Evolutionary conservation across 768 basidiomycete genomes (phyloP).

Genomic region (Pleurotus tuber-regium): DNA sequence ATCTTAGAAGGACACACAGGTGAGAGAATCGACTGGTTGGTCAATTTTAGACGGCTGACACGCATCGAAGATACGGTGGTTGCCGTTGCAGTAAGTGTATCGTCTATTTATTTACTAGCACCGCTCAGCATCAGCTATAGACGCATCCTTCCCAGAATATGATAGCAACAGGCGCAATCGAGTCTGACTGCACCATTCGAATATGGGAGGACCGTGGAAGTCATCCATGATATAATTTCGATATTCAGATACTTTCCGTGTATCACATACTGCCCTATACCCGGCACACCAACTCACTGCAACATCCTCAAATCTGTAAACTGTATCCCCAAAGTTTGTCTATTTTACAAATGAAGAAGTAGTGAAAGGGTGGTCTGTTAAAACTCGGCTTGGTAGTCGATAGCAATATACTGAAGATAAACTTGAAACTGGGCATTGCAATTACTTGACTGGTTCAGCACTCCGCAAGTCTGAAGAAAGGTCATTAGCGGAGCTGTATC

Average conservation of each 20-base stretch:
- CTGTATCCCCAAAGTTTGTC: constrained; percentile 2
- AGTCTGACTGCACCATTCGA: constrained; percentile 77
- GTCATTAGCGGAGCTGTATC: not conserved
- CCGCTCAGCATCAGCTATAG: constrained; percentile 32
- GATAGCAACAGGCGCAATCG: constrained; percentile 86
- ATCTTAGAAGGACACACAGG: constrained; percentile 74
- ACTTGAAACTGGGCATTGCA: constrained; percentile 3
- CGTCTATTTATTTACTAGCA: not conserved
- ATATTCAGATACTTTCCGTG: not conserved
- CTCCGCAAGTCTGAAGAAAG: constrained; percentile 48
- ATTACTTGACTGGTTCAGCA: constrained; percentile 56
- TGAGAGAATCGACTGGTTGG: constrained; percentile 24
- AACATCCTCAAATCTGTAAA: not conserved
- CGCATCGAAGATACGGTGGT: constrained; percentile 62
- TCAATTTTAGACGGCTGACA: not conserved
- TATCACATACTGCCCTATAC: not conserved
- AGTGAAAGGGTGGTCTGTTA: no score
- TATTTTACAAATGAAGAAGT: constrained; percentile 8
- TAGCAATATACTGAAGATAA: not conserved
- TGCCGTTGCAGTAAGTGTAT: constrained; percentile 63
- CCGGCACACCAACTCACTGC: no score
- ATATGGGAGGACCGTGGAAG: constrained; percentile 71
- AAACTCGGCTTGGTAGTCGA: not conserved
- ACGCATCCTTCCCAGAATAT: constrained; percentile 85
- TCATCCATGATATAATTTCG: constrained; percentile 16